Base-by-base conservation (phyloP, 2,329 filamentous ascomycete genomes). In the Diaporthe australafricana region DNA sequence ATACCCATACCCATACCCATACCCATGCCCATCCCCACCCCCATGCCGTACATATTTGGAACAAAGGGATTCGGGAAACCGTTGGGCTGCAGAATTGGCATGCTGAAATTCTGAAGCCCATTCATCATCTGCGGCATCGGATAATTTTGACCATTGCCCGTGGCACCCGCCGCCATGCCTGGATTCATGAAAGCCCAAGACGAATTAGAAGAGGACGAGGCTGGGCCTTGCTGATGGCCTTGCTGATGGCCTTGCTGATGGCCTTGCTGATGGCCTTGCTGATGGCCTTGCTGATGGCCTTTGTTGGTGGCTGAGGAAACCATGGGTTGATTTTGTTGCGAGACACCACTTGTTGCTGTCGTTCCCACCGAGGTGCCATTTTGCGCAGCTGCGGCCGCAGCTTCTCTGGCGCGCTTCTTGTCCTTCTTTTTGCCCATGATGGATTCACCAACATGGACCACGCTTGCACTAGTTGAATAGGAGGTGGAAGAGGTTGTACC, bases 371-470 rank as follows among this genome's bases (percentile, higher is more conserved):
- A 14, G 25, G 40, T 16, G 42, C 25, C 30, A 11, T 12, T 60
- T 20, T 57, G 20, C 3, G 53, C 67, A 11, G 55, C 42, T 1
- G 63, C 67, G 1, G 55, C 32, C 1, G 48, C 48, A 22, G 67
- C 67, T 16, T 50, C 22, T 42, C 53, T 32, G 22, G 53, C 67
- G 56, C 67, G 67, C 40, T 50, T 38, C 38, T 69, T 69, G 11
- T 69, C 53, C 53, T 69, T 69, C 53, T 69, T 69, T 12, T 52
- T 69, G 32, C 53, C 53, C 67, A 69, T 69, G 16, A 6, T 27
- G 35, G 67, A 5, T 12, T 40, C 27, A 25, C 7, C 25, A 22
- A 12, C 22, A 20, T 60, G 22, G 16, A n/a, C 7, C 45, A 5
- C n/a, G 12, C 35, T 30, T 22, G 14, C 5, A 6, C 9, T 11